Evolutionary conservation across 2,329 filamentous ascomycete genomes (phyloP).

Genomic region (Aureobasidium sp.): DNA sequence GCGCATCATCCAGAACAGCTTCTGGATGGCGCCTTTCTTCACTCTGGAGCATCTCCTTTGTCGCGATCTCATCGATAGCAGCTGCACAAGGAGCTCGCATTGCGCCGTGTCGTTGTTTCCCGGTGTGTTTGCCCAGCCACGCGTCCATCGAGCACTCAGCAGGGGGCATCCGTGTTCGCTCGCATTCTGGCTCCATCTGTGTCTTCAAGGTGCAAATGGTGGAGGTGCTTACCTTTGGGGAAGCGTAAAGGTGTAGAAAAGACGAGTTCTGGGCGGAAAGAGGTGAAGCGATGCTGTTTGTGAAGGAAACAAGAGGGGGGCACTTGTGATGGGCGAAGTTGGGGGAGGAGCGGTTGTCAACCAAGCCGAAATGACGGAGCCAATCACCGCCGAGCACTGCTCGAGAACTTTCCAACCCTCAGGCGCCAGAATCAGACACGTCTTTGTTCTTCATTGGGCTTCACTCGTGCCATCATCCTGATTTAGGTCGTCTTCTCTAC

Average conservation of each 20-base stretch:
- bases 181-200: neutral
- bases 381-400: constrained; percentile 8
- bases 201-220: neutral
- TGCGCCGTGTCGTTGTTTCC: neutral
- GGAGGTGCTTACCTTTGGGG: constrained; percentile 12
- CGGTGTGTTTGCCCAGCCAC: constrained; percentile 12
- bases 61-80: neutral
- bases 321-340: constrained; percentile 6
- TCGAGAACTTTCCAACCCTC: constrained; percentile 1
- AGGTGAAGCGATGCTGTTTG: constrained; percentile 3
- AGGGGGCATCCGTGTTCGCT: constrained; percentile 2
- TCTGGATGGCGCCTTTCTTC: neutral
- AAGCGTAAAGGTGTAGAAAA: neutral
- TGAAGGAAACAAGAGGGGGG: constrained; percentile 11
- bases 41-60: neutral
- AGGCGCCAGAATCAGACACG: constrained; percentile 8
- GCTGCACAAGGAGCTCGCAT: neutral
- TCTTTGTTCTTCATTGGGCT: constrained; percentile 11
- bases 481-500: neutral
- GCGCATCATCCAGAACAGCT: constrained; percentile 1
- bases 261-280: neutral
- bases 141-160: constrained; percentile 7
- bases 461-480: neutral
- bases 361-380: neutral
- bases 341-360: constrained; percentile 6